Evolutionary conservation across 2,329 filamentous ascomycete genomes (phyloP), one percentile per base, ranked within the genome.

Genomic region (Ophiostoma montium): DNA sequence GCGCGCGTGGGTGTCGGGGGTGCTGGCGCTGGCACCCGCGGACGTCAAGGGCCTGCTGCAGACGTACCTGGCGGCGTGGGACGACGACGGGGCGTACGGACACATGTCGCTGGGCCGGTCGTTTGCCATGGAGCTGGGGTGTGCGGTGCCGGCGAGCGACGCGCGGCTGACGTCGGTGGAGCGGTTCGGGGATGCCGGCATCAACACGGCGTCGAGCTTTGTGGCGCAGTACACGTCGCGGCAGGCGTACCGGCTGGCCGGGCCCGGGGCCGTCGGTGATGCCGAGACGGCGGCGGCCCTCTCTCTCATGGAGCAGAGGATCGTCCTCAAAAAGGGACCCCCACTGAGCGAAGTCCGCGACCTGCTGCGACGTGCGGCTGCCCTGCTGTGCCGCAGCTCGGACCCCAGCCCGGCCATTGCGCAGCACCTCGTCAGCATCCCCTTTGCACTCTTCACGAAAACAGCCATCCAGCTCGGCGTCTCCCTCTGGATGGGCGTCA

Each of bases 201-300:
- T 95, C 62, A 95, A 96, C 62, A 88, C 89, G 11, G 88, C 86
- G 0, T 96, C 92, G 2, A 90, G 96, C 62, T 95, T 98, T 58
- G 80, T 98, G 60, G 88, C 92, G 2, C 90, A 98, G 61, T 98
- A 98, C 62, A 96, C 90, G 3, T 94, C 88, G 23, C 84, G 92
- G 35, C 94, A 98, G 62, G 89, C 95, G 60, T 98, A 98, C 63
- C 81, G 89, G 50, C 90, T 4, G 23, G 23, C 23, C 23, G 23
- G 23, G 4, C 5, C 23, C 5, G 23, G 8, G 23, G 23, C 23
- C 5, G 70, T 66, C 31, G 74, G 80, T 48, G 75, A 72, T 46
- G 70, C 70, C 57, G 79, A 74, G 60, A 78, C 70, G 43, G 72
- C 75, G 23, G 81, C 75, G 21, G 76, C 85, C 1, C 72, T 96